Evolutionary conservation across 805 yeast species (phyloP), one percentile per base, ranked within the genome.

Genomic region (Jamesozyma hellenica): DNA sequence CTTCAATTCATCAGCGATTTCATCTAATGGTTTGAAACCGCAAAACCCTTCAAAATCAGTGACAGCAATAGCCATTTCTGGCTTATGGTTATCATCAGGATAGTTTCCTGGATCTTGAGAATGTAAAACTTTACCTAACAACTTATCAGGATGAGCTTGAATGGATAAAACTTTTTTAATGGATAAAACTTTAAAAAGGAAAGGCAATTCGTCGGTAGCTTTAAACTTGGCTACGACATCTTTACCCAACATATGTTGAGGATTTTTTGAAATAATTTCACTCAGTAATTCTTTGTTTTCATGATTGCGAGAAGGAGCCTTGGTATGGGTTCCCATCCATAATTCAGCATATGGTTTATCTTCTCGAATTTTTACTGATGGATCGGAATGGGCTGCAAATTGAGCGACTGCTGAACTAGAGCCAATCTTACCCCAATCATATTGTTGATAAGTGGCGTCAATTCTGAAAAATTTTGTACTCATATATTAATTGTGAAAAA

Each of bases 291-390:
- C 65, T 26, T 79, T 79, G 15, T 67, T 61, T 21, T 65, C 72
- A 19, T 72, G 70, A 36, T 74, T 72, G 35, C 63, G 64, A 15
- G 95, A 81, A 23, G 97, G 96, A 11, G 82, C 87, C 34, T 82
- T 82, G 39, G 94, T 90, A 60, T 92, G 98, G 19, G 97, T 87
- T 30, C 98, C 98, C 98, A 92, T 92, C 98, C 98, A 92, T 50
- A 92, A 70, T 63, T 92, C 98, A 14, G 98, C 98, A 57, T 92
- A 92, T 10, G 98, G 97, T 55, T 78, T 75, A 29, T 69, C 39
- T 52, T 81, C 88, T 48, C 82, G 85, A 40, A 87, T 72, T 15
- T 55, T 56, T 39, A 84, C 67, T 9, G 58, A 49, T 2, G 84
- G 73, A 61, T 82, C 79, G 33, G 94, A 77, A 37, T 70, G 67